Base-by-base conservation (phyloP, 2,329 filamentous ascomycete genomes). In the Alternaria triticimaculans region DNA sequence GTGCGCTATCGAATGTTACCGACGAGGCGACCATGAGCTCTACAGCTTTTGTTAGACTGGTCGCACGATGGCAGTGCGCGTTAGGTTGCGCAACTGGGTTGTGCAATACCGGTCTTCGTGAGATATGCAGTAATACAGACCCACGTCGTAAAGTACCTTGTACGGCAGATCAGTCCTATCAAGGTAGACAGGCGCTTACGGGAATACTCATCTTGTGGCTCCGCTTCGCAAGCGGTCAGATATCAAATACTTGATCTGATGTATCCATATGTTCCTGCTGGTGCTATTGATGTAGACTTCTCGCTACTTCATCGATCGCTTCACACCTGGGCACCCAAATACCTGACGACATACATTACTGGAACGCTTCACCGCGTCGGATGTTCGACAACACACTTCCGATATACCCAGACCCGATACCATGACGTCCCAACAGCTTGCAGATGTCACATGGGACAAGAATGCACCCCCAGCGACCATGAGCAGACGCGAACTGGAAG, bases 401-500 rank as follows among this genome's bases (percentile, higher is more conserved):
- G 6, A 3, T 21, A 45, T 21, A 45, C 43, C 43, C 10, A 21
- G 5, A 12, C 2, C 10, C 3, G 18, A 4, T 6, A 20, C 11
- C 6, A 45, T 45, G 43, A 20, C 43, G 11, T 21, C 43, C 43
- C 18, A 45, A 7, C 43, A 45, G 8, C 20, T 45, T 21, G 43
- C 43, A 21, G 43, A 45, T 21, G 43, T 45, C n/a, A 45, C 20
- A 4, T 45, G 43, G 43, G 43, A 45, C 18, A 45, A 45, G 43
- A 45, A 7, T 7, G 18, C 10, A 14, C 43, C 43, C 14, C 43
- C 43, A 21, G 43, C 43, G 0, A 45, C 18, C 0, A 45, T 45
- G 43, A 45, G 18, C 11, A 8, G 43, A 21, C 18, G 43, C n/a
- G 65, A 67, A 45, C 43, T 71, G 7, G 51, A 61, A 15, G 55